Evolutionary conservation across 2,329 filamentous ascomycete genomes (phyloP), one percentile per base, ranked within the genome.

Genomic region (Monosporascus sp.): DNA sequence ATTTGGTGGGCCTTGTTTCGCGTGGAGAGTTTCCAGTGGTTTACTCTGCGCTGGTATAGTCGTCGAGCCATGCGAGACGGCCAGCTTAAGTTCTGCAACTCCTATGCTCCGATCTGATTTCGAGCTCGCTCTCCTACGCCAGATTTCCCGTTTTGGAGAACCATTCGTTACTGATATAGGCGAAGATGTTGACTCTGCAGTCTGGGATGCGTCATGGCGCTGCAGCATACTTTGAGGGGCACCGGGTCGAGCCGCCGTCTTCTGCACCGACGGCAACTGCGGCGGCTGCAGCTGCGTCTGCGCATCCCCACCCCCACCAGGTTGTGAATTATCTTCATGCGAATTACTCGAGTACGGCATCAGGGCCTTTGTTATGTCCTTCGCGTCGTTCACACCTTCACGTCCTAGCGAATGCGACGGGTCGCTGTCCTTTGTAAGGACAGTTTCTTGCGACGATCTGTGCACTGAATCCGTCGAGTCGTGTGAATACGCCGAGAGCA

Each of bases 401-500:
- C 62, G 60, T 52, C 63, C 65, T 38, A 68, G 67, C 56, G 70
- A 69, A 62, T 67, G 62, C 31, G 65, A 63, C 28, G 63, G 65
- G 18, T 69, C 67, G 49, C 68, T 71, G 44, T 68, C 65, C 56
- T 70, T 71, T 45, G 70, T 72, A 55, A 62, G 65, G 40, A 62
- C 55, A 35, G 68, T 71, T 45, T 67, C 73, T 51, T 74, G 71
- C 18, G 74, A 76, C 3, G 73, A 74, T 53, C 66, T 68, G 35
- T 72, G 68, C 40, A 72, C 67, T 4, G 72, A 76, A 49, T 75
- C 76, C 44, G 72, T 73, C 7, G 74, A 74, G 46, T 72, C 75
- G 56, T 71, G 69, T 49, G 77, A 77, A 62, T 84, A 84, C 20
- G 80, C 79, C 11, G 78, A 82, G 37, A 84, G 60, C 11, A 84